A percentile compares a stretch with the other conserved stretches of the same genome.
phyloP scores from a whole-genome alignment of 768 basidiomycete genomes.

The Russula griseocarnosa region DNA sequence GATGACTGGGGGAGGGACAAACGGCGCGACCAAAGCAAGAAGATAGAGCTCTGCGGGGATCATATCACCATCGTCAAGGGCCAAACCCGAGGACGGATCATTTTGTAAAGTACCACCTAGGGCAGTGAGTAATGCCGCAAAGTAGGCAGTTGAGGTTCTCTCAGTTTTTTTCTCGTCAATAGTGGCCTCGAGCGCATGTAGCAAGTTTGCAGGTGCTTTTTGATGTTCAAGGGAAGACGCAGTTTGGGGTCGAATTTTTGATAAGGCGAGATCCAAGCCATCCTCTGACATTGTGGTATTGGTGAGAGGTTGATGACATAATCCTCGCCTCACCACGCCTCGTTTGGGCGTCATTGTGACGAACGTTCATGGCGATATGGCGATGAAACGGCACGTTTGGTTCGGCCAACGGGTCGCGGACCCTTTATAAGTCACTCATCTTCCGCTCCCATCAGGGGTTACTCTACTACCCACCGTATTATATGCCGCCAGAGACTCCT shows the following conservation, averaged over 20 bases:
- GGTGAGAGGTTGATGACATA: constrained; percentile 9
- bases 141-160: constrained; percentile 83
- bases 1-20: constrained; percentile 76
- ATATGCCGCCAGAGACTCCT: constrained; percentile 41
- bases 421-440: not conserved
- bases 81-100: constrained; percentile 38
- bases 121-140: constrained; percentile 84
- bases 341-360: not conserved
- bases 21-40: constrained; percentile 69
- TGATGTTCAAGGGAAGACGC: constrained; percentile 81
- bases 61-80: constrained; percentile 62
- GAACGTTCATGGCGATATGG: constrained; percentile 18
- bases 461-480: not conserved
- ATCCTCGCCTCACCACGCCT: not conserved
- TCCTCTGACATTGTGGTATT: constrained; percentile 23
- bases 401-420: not conserved
- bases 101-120: constrained; percentile 73
- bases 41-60: constrained; percentile 85
- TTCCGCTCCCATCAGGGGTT: not conserved
- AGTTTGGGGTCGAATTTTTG: constrained; percentile 84
- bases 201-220: constrained; percentile 80
- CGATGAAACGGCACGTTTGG: not conserved
- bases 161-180: constrained; percentile 66
- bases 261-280: constrained; percentile 52
- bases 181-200: constrained; percentile 80